Evolutionary conservation across 2,329 filamentous ascomycete genomes (phyloP).

Genomic region (Talaromyces sp.): DNA sequence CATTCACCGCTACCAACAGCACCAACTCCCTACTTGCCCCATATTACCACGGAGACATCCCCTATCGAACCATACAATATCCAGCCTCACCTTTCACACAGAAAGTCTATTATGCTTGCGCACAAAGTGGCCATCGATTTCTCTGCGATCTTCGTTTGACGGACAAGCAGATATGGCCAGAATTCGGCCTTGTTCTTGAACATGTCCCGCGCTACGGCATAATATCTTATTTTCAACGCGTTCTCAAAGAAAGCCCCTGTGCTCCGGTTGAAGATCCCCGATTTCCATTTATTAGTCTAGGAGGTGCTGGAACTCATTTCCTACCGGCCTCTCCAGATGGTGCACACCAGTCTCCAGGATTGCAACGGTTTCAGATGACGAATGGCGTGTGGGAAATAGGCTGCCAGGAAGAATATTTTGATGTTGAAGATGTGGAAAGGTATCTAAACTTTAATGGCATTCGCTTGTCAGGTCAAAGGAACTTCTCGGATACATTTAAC

Average conservation of each 20-base stretch:
- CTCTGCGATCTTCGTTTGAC: neutral
- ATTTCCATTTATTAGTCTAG: neutral
- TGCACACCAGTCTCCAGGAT: neutral
- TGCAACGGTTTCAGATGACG: neutral
- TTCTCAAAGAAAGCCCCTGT: neutral
- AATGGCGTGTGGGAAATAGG: neutral
- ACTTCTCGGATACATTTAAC: too few species aligned
- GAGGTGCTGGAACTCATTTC: neutral
- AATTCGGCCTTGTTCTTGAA: neutral
- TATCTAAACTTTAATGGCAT: conserved; percentile 10
- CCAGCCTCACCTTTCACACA: neutral
- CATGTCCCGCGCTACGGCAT: neutral
- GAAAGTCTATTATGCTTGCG: neutral
- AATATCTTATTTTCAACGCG: neutral
- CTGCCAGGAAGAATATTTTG: conserved; percentile 18
- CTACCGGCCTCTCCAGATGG: neutral
- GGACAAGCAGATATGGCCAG: neutral
- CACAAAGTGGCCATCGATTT: neutral
- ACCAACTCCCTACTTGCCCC: neutral
- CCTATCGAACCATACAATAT: neutral
- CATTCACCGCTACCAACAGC: neutral
- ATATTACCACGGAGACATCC: too few species aligned
- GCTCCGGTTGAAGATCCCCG: neutral
- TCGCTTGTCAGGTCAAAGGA: neutral
- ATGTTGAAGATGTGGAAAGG: conserved; percentile 17